Evolutionary conservation across 2,329 filamentous ascomycete genomes (phyloP).

Genomic region (Atkinsonella texensis): DNA sequence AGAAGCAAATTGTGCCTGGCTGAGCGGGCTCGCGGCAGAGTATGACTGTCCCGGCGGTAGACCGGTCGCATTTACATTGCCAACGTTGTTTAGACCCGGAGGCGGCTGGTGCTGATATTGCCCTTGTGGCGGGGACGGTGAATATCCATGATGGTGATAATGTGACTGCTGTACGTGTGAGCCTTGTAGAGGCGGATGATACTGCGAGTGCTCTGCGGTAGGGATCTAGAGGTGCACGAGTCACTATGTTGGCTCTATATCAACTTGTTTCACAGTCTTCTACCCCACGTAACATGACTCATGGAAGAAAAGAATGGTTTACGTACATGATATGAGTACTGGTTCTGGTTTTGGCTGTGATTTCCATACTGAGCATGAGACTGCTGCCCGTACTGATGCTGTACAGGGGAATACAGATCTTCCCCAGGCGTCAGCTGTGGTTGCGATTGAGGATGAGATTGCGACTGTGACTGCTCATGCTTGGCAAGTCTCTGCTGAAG

Average conservation of each 20-base stretch:
- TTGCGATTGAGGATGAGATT: background rate
- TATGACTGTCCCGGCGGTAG: background rate
- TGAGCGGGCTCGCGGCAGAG: background rate
- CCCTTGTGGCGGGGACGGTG: background rate
- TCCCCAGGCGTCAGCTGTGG: background rate
- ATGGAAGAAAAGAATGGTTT: background rate
- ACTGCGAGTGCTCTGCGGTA: background rate
- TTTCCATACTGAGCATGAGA: background rate
- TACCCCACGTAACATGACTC: background rate
- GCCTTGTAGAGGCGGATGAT: background rate
- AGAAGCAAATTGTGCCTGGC: background rate
- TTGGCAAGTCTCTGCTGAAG: conserved; percentile 9
- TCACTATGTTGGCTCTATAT: background rate
- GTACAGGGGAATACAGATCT: background rate
- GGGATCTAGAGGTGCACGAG: background rate
- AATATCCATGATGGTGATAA: background rate
- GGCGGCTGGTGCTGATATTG: background rate
- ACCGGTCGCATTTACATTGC: background rate
- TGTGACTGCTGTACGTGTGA: background rate
- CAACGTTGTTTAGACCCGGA: background rate
- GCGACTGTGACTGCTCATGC: conserved; percentile 3
- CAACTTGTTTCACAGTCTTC: too few relatives aligned
- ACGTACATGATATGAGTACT: background rate
- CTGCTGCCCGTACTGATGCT: conserved; percentile 2
- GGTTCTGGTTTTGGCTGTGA: background rate